These are phyloP conservation scores for Musa acuminata DNA, from an alignment of 176 grass and related monocot species.

Conservation along the genomic window DNA sequence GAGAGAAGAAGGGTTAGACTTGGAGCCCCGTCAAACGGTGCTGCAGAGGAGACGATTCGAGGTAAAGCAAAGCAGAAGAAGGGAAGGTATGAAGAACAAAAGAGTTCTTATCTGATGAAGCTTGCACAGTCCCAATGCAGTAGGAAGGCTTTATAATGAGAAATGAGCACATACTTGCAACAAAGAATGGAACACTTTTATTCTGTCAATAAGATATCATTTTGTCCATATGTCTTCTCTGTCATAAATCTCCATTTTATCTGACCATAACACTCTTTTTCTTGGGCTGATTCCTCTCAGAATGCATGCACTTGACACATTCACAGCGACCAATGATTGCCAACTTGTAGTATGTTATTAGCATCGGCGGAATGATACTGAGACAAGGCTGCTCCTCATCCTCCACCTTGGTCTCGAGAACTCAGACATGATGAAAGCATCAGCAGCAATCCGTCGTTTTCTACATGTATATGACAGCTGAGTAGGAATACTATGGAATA, in stretches of 20 bases:
- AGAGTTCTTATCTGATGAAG: too few relatives aligned
- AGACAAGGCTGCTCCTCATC: conserved; percentile 3
- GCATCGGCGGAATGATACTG: background rate
- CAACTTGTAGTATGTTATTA: background rate
- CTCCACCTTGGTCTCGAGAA: background rate
- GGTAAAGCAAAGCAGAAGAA: background rate
- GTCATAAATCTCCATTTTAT: too few relatives aligned
- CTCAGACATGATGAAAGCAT: background rate
- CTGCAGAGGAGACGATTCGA: background rate
- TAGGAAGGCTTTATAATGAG: background rate
- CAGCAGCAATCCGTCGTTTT: too few relatives aligned
- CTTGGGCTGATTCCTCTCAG: too few relatives aligned
- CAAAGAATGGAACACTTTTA: too few relatives aligned
- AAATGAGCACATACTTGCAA: too few relatives aligned
- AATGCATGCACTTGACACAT: too few relatives aligned
- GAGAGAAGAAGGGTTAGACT: background rate
- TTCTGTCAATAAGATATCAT: too few relatives aligned
- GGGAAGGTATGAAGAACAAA: too few relatives aligned
- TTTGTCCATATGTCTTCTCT: background rate
- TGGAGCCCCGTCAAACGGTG: background rate
- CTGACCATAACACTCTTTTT: too few relatives aligned
- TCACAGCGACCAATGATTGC: background rate
- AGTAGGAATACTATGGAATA: too few relatives aligned
- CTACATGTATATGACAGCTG: too few relatives aligned
- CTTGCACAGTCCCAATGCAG: background rate